Conservation (phyloP, 169 alveolate species). For the Eimeria sp. region DNA sequence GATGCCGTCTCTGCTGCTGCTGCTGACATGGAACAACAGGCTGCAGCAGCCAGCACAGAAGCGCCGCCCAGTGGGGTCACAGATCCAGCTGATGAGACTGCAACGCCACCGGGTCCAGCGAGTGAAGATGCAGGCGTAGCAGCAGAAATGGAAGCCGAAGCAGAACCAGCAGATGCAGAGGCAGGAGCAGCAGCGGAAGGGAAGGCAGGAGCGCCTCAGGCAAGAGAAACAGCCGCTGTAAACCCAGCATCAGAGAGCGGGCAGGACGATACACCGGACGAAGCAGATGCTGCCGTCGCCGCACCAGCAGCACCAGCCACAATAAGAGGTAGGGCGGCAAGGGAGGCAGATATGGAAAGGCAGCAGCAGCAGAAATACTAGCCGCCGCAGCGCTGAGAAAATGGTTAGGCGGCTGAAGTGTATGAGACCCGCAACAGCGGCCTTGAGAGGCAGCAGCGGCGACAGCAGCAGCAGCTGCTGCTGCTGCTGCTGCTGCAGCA, state of each 20-base stretch:
- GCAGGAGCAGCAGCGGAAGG: not conserved
- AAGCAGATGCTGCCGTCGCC: not conserved
- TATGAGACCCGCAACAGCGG: not conserved
- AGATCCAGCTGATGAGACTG: not conserved
- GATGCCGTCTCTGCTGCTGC: constrained; percentile 13
- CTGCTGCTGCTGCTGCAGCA: not conserved
- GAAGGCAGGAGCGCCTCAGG: not conserved
- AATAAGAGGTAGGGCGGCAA: not conserved
- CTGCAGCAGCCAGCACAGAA: constrained; percentile 1
- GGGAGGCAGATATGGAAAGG: not conserved
- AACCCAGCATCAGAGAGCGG: not conserved
- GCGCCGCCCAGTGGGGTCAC: constrained; percentile 8
- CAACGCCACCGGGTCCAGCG: not conserved
- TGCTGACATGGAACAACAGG: not conserved
- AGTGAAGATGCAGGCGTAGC: not conserved
- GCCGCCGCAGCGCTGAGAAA: not conserved
- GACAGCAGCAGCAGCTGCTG: constrained; percentile 12
- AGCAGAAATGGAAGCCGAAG: not conserved
- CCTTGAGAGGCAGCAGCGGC: constrained; percentile 1
- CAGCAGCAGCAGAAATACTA: not conserved
- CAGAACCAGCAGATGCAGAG: not conserved
- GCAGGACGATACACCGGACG: not conserved
- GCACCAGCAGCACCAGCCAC: not conserved
- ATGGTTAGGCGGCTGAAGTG: not conserved
- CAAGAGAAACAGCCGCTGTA: not conserved